A percentile compares a stretch with the other conserved stretches of the same genome.
Evolutionary conservation across 2,329 filamentous ascomycete species (phyloP).

Genomic region (Cladobotryum protrusum): DNA sequence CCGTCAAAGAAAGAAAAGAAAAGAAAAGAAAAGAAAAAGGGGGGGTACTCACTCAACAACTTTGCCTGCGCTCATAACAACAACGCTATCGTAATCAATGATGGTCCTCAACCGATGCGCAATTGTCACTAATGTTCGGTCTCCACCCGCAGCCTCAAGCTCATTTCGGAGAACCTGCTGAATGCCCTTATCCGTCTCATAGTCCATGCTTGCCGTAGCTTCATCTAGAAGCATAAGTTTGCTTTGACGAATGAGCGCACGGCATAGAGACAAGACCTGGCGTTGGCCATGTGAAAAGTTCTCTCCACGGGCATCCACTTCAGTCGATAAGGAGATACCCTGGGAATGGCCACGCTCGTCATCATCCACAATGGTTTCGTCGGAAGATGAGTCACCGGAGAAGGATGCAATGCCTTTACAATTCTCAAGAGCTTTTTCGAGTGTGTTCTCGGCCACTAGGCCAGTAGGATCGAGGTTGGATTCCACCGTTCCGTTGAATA

Average conservation of each 20-base stretch:
- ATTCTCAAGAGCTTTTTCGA: constrained; percentile 54
- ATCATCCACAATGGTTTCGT: constrained; percentile 20
- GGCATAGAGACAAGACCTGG: constrained; percentile 51
- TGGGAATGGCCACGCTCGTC: constrained; percentile 14
- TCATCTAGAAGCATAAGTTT: constrained; percentile 53
- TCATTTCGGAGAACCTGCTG: constrained; percentile 47
- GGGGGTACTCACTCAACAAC: constrained; percentile 43
- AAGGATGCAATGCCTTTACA: constrained; percentile 55
- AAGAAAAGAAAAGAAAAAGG: not conserved
- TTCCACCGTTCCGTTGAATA: constrained; percentile 48
- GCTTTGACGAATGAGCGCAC: constrained; percentile 48
- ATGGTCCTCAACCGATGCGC: constrained; percentile 53
- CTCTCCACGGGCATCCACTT: constrained; percentile 46
- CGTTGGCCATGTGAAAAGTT: constrained; percentile 54
- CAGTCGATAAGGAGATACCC: constrained; percentile 35
- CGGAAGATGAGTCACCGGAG: constrained; percentile 33
- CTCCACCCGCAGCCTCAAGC: constrained; percentile 37
- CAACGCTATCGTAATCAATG: constrained; percentile 52
- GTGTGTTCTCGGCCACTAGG: constrained; percentile 44
- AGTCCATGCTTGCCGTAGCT: constrained; percentile 55
- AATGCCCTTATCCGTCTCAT: constrained; percentile 50
- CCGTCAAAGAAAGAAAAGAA: not conserved
- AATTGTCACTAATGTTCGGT: constrained; percentile 51
- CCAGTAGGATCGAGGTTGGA: constrained; percentile 61
- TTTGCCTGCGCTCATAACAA: constrained; percentile 49